Percentiles rank a stretch among this genome's conserved stretches.
Conservation (phyloP, 805 yeast genomes). For the Pichia heedii region DNA sequence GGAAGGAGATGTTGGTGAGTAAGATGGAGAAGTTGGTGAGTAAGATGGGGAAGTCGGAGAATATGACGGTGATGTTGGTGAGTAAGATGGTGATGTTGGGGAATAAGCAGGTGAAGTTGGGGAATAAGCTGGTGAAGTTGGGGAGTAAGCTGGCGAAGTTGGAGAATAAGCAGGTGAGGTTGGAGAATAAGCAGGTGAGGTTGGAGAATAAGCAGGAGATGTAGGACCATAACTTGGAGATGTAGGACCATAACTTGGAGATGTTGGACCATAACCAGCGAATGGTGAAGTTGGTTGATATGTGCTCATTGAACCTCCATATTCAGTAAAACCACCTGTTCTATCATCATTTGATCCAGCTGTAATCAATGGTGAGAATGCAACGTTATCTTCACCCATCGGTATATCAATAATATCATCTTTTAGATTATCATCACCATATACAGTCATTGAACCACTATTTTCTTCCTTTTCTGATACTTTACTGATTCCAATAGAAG, state of each 20-base stretch:
- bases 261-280: conserved; percentile 39
- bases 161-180: conserved; percentile 69
- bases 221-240: conserved; percentile 44
- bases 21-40: conserved; percentile 50
- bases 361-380: conserved; percentile 88
- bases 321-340: conserved; percentile 81
- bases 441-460: conserved; percentile 90
- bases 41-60: conserved; percentile 66
- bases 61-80: conserved; percentile 73
- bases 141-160: conserved; percentile 51
- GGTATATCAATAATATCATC: conserved; percentile 43
- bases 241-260: conserved; percentile 38
- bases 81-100: conserved; percentile 65
- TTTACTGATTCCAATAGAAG: conserved; percentile 28
- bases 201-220: conserved; percentile 49
- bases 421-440: conserved; percentile 61
- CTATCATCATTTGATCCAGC: conserved; percentile 72
- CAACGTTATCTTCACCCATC: conserved; percentile 48
- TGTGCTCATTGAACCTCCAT: conserved; percentile 50
- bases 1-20: conserved; percentile 58
- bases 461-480: conserved; percentile 35
- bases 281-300: conserved; percentile 48
- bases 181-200: conserved; percentile 52
- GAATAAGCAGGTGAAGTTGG: conserved; percentile 65
- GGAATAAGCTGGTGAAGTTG: conserved; percentile 65